Percentiles rank a stretch among this genome's conserved stretches.
These are phyloP conservation scores for Berberis vulgaris DNA, from an alignment of 164 flowering plant species.

Conservation along the genomic window DNA sequence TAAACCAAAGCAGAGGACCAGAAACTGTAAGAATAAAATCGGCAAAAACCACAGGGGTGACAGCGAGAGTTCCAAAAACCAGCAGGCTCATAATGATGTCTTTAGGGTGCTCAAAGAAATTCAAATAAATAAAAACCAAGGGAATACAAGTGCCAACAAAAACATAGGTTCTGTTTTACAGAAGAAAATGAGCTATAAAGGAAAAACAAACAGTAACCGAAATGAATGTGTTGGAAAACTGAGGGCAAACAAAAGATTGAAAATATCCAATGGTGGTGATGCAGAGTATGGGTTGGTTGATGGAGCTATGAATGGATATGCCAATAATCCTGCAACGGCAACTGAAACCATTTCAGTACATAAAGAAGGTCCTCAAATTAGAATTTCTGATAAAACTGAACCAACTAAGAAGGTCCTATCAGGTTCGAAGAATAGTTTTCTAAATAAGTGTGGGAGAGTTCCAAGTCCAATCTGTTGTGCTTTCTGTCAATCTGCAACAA, in stretches of 20 bases:
- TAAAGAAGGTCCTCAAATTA: conserved; percentile 8
- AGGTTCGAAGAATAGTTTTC: conserved; percentile 11
- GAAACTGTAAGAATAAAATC: not conserved
- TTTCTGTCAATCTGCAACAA: conserved; percentile 65
- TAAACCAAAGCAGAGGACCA: conserved; percentile 3
- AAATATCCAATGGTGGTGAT: conserved; percentile 14
- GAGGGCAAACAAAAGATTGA: conserved; percentile 18
- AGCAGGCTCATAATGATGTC: not conserved
- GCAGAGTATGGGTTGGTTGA: conserved; percentile 10
- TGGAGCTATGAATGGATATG: conserved; percentile 8
- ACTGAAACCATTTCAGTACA: conserved; percentile 2
- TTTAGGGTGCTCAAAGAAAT: conserved; percentile 6
- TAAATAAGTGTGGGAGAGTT: conserved; percentile 35
- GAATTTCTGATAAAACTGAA: conserved; percentile 8
- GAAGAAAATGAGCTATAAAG: no score
- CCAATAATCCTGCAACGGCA: conserved; percentile 11
- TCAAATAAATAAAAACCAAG: conserved; percentile 8
- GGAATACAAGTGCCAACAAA: conserved; percentile 1
- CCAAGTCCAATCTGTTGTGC: conserved; percentile 41
- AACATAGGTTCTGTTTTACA: not conserved
- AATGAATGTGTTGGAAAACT: not conserved
- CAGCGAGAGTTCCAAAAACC: not conserved
- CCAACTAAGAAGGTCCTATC: conserved; percentile 14
- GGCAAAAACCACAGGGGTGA: not conserved
- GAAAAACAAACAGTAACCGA: no score